Base-by-base conservation (phyloP, 495 filamentous ascomycete species). In the Penicillium longicatenatum region DNA sequence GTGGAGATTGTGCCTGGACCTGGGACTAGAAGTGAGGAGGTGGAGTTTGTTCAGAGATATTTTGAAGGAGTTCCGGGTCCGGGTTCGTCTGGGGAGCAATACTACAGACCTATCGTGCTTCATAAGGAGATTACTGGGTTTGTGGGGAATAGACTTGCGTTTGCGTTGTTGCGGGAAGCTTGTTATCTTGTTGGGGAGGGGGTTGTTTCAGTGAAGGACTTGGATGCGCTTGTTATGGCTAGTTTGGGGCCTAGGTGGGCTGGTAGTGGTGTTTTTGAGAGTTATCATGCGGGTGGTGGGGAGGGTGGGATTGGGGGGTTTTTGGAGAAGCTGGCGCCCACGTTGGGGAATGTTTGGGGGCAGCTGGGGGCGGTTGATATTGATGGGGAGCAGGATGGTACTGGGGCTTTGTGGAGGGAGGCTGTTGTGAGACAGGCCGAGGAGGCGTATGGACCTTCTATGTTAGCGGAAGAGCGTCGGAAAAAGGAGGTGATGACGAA, bases 261-360 rank as follows among this genome's bases (percentile, higher is more conserved):
- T 9, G 75, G 82, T 12, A 78, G 79, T 55, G 82, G 83, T 9
- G 77, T 82, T 8, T 86, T 87, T 65, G 82, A 80, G 62, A 83
- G 81, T 50, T 86, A 86, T 65, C 80, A 82, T 70, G 79, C 82
- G 42, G 84, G 83, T 17, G 84, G 84, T 41, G 83, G 84, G 14
- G 74, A 74, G 41, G 78, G 75, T 9, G 83, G 82, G 3, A 71
- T 86, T 63, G 64, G 70, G n/a, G 77, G 72, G 4, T 84, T 86
- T 60, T 73, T 85, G 57, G 68, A 77, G 44, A 86, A 86, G 57
- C 72, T 86, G 63, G 81, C 79, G 20, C 71, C 74, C 11, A 85
- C 84, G 7, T 74, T 85, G 57, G 75, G 81, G 59, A 74, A 69
- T 31, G 80, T 79, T 53, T 85, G 83, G 84, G 73, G 79, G 42